These are phyloP conservation scores for Diplodia intermedia DNA, from an alignment of 2,329 filamentous ascomycete genomes.

Conservation along the genomic window DNA sequence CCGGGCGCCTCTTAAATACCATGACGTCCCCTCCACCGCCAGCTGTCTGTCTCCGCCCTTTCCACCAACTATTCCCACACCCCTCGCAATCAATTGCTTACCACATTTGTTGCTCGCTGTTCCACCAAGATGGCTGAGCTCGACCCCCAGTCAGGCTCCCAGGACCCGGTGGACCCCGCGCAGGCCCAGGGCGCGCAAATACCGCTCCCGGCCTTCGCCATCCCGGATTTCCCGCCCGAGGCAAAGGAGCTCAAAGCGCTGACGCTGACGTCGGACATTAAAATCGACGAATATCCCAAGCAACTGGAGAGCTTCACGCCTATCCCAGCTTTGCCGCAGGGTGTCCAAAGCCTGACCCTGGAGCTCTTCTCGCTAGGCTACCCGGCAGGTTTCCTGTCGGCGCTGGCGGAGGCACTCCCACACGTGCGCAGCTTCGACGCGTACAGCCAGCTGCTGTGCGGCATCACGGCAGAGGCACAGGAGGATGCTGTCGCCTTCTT, in stretches of 20 bases:
- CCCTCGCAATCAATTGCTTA: neutral
- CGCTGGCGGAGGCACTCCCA: constrained; percentile 49
- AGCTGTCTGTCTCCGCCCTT: constrained; percentile 5
- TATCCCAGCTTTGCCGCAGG: constrained; percentile 43
- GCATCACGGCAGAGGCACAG: constrained; percentile 48
- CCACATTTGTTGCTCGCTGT: neutral
- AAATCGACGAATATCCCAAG: constrained; percentile 54
- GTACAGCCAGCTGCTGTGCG: constrained; percentile 56
- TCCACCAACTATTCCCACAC: neutral
- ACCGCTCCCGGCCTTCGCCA: constrained; percentile 53
- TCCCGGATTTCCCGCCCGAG: constrained; percentile 55
- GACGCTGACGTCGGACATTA: constrained; percentile 59
- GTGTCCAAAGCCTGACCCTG: constrained; percentile 54
- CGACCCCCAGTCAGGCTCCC: constrained; percentile 14
- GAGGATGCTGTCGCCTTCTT: constrained; percentile 54
- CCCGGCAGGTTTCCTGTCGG: constrained; percentile 52
- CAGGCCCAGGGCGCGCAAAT: constrained; percentile 55
- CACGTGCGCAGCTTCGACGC: constrained; percentile 54
- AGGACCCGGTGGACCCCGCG: constrained; percentile 32
- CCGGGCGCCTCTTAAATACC: constrained; percentile 3
- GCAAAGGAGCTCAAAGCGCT: constrained; percentile 54
- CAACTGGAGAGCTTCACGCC: constrained; percentile 43
- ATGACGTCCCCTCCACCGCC: constrained; percentile 1
- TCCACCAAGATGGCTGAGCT: constrained; percentile 25
- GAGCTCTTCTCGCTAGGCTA: constrained; percentile 59